Evolutionary conservation across 1,284 basidiomycete genomes (phyloP).

Genomic region (Puccinia hordei): DNA sequence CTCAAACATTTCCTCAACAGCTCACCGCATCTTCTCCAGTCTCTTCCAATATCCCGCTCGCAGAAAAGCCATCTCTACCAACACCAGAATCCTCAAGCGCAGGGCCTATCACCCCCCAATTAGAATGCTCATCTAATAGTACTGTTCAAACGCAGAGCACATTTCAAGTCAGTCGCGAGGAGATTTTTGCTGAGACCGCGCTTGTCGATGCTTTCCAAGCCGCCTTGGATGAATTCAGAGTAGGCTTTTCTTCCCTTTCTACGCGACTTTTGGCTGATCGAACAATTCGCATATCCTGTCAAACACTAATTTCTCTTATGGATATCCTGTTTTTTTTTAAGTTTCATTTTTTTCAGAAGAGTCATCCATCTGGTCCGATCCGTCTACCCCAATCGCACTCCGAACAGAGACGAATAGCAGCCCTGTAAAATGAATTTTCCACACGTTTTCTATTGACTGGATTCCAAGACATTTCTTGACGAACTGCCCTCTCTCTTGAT

Average conservation of each 20-base stretch:
- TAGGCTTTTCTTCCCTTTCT: not conserved
- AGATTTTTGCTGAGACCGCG: constrained; percentile 31
- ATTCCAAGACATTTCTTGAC: not conserved
- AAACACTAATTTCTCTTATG: not conserved
- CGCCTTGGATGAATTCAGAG: constrained; percentile 27
- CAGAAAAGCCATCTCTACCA: not conserved
- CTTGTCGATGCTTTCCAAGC: constrained; percentile 43
- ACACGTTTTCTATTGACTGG: not conserved
- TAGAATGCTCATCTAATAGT: not conserved
- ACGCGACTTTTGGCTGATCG: not conserved
- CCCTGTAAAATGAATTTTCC: not conserved
- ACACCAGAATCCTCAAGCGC: not conserved
- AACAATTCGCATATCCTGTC: not conserved
- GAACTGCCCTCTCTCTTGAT: not conserved
- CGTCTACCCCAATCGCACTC: constrained; percentile 22
- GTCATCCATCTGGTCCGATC: not conserved
- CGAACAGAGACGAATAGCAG: constrained; percentile 2
- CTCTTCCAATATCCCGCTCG: not conserved
- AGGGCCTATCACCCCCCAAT: not conserved
- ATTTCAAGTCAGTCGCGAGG: constrained; percentile 26
- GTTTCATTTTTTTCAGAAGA: not conserved
- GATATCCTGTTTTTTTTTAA: not conserved
- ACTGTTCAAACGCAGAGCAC: not conserved
- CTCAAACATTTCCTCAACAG: not conserved
- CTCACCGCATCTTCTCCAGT: not conserved